Evolutionary conservation across 441 rosid genomes (phyloP).

Genomic region (Aleurites moluccanus): DNA sequence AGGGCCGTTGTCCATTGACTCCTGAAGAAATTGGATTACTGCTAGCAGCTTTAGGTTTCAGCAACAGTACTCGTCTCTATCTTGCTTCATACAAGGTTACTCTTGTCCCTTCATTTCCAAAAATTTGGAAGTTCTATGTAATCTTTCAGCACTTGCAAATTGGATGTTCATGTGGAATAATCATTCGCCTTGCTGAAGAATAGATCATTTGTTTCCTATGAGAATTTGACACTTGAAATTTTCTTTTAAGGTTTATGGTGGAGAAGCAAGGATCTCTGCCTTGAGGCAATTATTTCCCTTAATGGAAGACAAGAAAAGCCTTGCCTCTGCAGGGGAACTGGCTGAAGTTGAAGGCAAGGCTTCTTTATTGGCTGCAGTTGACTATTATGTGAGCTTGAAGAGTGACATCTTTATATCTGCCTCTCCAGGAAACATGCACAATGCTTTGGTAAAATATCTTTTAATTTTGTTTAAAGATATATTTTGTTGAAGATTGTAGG

Average conservation of each 20-base stretch:
- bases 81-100: slow-evolving; percentile 95
- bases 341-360: slow-evolving; percentile 80
- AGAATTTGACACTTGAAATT: slow-evolving; percentile 9
- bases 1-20: slow-evolving; percentile 95
- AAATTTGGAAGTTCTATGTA: not conserved
- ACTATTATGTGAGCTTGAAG: slow-evolving; percentile 87
- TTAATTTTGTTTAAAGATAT: not conserved
- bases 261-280: slow-evolving; percentile 87
- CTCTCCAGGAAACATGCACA: slow-evolving; percentile 98
- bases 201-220: not conserved
- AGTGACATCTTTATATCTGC: slow-evolving; percentile 94
- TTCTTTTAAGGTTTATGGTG: slow-evolving; percentile 76
- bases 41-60: slow-evolving; percentile 85
- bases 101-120: slow-evolving; percentile 7
- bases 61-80: slow-evolving; percentile 80
- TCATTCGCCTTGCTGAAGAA: not conserved
- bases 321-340: slow-evolving; percentile 70
- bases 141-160: not conserved
- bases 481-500: not conserved
- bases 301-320: slow-evolving; percentile 94
- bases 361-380: slow-evolving; percentile 87
- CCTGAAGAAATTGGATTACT: slow-evolving; percentile 98
- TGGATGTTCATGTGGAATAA: not conserved
- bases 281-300: slow-evolving; percentile 71
- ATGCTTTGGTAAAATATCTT: slow-evolving; percentile 64